Evolutionary conservation across 805 yeast genomes (phyloP).

Genomic region (Brettanomyces bruxellensis): DNA sequence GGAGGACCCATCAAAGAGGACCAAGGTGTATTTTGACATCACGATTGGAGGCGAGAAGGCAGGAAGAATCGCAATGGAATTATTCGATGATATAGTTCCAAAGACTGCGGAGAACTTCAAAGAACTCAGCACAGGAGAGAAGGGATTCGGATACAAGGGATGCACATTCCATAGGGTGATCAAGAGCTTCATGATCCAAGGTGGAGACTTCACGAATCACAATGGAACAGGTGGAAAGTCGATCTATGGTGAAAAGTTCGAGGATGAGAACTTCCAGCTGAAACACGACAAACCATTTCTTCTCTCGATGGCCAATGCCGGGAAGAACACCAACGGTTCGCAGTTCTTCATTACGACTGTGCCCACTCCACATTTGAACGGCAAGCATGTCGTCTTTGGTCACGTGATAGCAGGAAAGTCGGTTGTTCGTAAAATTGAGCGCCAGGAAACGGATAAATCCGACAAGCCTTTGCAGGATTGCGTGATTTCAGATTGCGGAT

Average conservation of each 20-base stretch:
- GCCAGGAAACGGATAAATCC: conserved; percentile 47
- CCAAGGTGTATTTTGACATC: conserved; percentile 72
- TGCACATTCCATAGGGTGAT: conserved; percentile 92
- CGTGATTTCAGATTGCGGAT: conserved; percentile 72
- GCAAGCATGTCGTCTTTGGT: conserved; percentile 96
- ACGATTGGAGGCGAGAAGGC: conserved; percentile 57
- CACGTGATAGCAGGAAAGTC: conserved; percentile 77
- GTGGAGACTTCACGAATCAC: conserved; percentile 79
- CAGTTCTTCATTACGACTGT: conserved; percentile 92
- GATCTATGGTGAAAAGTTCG: conserved; percentile 77
- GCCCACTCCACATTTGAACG: conserved; percentile 89
- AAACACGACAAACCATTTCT: conserved; percentile 80
- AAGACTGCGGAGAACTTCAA: conserved; percentile 86
- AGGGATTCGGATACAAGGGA: conserved; percentile 70
- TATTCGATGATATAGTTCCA: conserved; percentile 55
- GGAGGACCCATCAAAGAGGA: conserved; percentile 12
- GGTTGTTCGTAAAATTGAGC: conserved; percentile 70
- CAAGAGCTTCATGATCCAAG: conserved; percentile 85
- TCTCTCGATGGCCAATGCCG: conserved; percentile 95
- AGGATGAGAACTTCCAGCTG: conserved; percentile 77
- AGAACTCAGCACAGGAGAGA: conserved; percentile 83
- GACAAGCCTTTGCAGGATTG: conserved; percentile 72
- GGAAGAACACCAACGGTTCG: conserved; percentile 92
- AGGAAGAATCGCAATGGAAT: conserved; percentile 75
- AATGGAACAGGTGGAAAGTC: conserved; percentile 78